Base-by-base conservation (phyloP, 2,329 filamentous ascomycete species). In the Neospermospora avenae region DNA sequence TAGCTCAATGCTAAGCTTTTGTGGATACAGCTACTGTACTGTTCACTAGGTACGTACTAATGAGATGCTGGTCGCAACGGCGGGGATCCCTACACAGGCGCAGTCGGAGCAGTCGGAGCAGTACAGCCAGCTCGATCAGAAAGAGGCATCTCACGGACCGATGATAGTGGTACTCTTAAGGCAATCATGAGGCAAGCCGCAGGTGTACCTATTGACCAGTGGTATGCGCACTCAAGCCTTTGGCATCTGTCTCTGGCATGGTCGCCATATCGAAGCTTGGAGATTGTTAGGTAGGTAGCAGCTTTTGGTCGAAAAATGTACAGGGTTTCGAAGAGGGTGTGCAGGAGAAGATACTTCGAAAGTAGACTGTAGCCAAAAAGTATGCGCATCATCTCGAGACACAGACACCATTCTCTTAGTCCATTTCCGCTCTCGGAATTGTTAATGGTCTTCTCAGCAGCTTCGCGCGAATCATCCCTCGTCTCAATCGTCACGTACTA, bases 1-100 rank as follows among this genome's bases (percentile, higher is more conserved):
- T 61, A 59, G 62, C 24, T 52, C 46, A 53, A 59, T 54, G 62
- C 58, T 66, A 66, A 66, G 64, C 64, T 66, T 65, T 66, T 64
- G 64, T 63, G 60, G 64, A 61, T 42, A n/a, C 39, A 31, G 16
- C n/a, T 42, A n/a, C n/a, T 42, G 39, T 18, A 42, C n/a, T 16
- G n/a, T n/a, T n/a, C n/a, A n/a, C n/a, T 42, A 18, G n/a, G n/a
- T n/a, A n/a, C 1, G n/a, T 11, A 20, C 39, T 5, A n/a, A 20
- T 18, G 35, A n/a, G 22, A 2, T 22, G 18, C 7, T 48, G 45
- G 45, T 16, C 45, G 45, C 48, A 55, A 55, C 51, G 39, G 54
- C 48, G 24, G n/a, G n/a, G n/a, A n/a, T n/a, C 35, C 51, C 37
- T 41, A 6, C 3, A n/a, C 7, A 31, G 37, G 31, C 37, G 31